A percentile compares a stretch with the other conserved stretches of the same genome.
These are phyloP conservation scores for Ceratobasidium sp. DNA, from an alignment of 1,284 basidiomycete genomes.

Conservation along the genomic window DNA sequence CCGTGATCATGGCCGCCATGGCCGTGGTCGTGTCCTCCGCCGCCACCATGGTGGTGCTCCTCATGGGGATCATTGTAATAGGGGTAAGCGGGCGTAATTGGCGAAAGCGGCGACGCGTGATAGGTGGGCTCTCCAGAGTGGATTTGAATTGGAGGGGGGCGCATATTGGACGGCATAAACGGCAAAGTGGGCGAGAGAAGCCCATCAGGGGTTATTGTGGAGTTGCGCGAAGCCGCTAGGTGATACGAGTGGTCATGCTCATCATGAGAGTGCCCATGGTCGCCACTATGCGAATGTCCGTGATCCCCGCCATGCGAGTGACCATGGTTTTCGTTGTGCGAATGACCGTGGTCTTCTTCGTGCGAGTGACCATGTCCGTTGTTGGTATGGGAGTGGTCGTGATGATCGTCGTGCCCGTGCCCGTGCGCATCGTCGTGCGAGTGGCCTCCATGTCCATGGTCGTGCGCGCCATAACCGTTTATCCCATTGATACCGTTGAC, in stretches of 20 bases:
- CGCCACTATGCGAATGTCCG: conserved; percentile 36
- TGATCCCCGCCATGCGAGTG: conserved; percentile 67
- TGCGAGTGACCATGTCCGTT: conserved; percentile 49
- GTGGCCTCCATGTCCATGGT: conserved; percentile 46
- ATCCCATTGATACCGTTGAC: conserved; percentile 22
- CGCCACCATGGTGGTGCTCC: conserved; percentile 1
- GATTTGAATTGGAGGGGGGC: background rate
- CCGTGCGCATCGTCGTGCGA: conserved; percentile 48
- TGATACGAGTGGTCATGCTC: conserved; percentile 47
- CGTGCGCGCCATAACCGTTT: conserved; percentile 46
- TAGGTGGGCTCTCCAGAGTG: no score
- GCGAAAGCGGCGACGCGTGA: background rate
- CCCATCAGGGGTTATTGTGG: background rate
- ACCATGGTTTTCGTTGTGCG: conserved; percentile 54
- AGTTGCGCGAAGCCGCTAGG: conserved; percentile 8
- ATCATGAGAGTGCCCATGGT: conserved; percentile 50
- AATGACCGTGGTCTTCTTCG: conserved; percentile 44
- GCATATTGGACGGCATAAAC: conserved; percentile 32
- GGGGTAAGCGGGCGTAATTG: conserved; percentile 18
- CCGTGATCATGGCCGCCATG: conserved; percentile 71
- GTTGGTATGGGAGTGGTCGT: conserved; percentile 45
- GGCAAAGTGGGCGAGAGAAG: conserved; percentile 33
- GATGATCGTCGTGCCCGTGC: conserved; percentile 46
- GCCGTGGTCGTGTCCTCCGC: conserved; percentile 42
- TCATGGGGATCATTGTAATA: conserved; percentile 22